phyloP scores from a whole-genome alignment of 345 rosid species.

The Citrus unshiu region DNA sequence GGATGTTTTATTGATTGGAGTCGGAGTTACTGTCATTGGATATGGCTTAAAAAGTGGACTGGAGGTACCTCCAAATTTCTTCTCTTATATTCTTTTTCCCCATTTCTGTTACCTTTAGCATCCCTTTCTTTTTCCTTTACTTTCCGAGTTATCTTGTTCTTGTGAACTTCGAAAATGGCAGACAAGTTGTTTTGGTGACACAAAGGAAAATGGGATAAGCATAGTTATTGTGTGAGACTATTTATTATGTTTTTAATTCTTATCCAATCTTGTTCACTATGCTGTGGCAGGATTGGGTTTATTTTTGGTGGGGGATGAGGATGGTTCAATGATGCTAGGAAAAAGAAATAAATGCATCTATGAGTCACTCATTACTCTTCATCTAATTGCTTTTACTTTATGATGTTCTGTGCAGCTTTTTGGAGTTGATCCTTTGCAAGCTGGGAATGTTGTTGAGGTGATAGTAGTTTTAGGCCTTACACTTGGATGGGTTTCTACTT shows the following conservation, averaged over 20 bases:
- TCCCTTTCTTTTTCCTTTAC: background rate
- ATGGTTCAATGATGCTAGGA: background rate
- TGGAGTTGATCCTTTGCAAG: constrained; percentile 86
- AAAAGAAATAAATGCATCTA: background rate
- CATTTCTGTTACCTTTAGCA: background rate
- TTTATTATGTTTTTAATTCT: background rate
- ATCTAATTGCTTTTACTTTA: background rate
- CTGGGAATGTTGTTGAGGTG: constrained; percentile 88
- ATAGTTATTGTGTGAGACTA: background rate
- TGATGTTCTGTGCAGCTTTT: constrained; percentile 44
- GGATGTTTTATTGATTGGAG: constrained; percentile 84
- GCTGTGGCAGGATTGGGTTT: background rate
- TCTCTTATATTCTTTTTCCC: background rate
- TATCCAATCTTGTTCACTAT: background rate
- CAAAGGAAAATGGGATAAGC: background rate
- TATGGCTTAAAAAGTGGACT: constrained; percentile 81
- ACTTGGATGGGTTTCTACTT: constrained; percentile 90
- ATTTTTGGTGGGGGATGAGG: background rate
- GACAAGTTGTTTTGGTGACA: background rate
- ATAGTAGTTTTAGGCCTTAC: constrained; percentile 83
- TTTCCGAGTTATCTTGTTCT: background rate
- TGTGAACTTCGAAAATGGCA: background rate
- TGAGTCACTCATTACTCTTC: background rate
- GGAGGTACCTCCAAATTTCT: constrained; percentile 53
- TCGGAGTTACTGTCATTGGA: constrained; percentile 76